Evolutionary conservation across 2,329 filamentous ascomycete genomes (phyloP), one percentile per base, ranked within the genome.

Genomic region (Apiospora saccharicola): DNA sequence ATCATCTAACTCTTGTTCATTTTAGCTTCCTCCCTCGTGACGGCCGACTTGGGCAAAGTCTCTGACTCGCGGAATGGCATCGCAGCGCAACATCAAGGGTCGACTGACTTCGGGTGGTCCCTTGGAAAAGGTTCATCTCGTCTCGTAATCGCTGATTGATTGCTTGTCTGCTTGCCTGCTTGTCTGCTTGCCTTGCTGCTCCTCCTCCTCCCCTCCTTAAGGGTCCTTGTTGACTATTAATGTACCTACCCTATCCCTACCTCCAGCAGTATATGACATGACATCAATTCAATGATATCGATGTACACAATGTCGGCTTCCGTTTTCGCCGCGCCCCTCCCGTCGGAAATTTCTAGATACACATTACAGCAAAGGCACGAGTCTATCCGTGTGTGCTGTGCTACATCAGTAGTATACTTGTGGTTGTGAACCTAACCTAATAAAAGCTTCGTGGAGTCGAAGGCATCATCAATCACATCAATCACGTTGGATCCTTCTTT

Each of bases 71-170:
- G 57, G 34, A n/a, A 64, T 41, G 10, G 19, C n/a, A 6, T n/a
- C 37, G 57, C 57, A 51, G n/a, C 49, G 49, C 49, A 51, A 51
- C 49, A 13, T 64, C 57, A 64, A 64, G 57, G 57, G 57, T 64
- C 57, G 30, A 13, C 8, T 53, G 30, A 13, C 8, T 53, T 53
- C 51, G 51, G 51, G 4, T 16, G 53, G 57, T 64, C 34, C 57
- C 57, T 64, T 19, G 46, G 19, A 61, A 34, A 37, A 37, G 6
- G 57, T 64, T 64, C 57, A n/a, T 64, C 34, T 41, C 57, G 46
- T 49, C 57, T 64, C 34, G 30, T 64, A 61, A 37, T 34, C 19
- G 22, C 22, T 41, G 30, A 64, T 64, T 64, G 57, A 64, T 7
- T n/a, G 12, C 10, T 12, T 24, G 22, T 24, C 8, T 34, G 22